These are phyloP conservation scores for Fibroporia radiculosa DNA, from an alignment of 768 basidiomycete species.

Conservation along the genomic window DNA sequence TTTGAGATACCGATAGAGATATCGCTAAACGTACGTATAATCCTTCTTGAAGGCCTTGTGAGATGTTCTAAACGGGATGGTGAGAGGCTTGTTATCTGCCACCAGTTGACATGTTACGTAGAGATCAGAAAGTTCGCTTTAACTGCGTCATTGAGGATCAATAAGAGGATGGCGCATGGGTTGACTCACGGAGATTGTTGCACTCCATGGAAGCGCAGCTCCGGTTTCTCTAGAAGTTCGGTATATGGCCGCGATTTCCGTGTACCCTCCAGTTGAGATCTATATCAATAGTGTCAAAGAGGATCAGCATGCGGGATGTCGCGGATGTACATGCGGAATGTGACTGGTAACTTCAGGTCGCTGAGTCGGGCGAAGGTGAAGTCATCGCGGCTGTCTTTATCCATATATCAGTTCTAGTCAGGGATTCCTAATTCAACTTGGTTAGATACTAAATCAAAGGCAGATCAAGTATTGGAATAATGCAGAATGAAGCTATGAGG, in stretches of 20 bases:
- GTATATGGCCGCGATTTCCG: slow-evolving; percentile 66
- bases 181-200: slow-evolving; percentile 68
- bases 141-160: slow-evolving; percentile 12
- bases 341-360: slow-evolving; percentile 81
- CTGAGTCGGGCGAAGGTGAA: slow-evolving; percentile 90
- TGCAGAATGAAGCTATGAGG: too few relatives aligned
- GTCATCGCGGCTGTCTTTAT: slow-evolving; percentile 70
- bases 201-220: slow-evolving; percentile 75
- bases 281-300: too few relatives aligned
- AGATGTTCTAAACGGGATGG: slow-evolving; percentile 85
- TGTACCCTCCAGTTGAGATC: slow-evolving; percentile 81
- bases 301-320: too few relatives aligned
- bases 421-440: neutral
- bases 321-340: slow-evolving; percentile 71
- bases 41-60: slow-evolving; percentile 87
- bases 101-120: slow-evolving; percentile 90
- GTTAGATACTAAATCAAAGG: neutral
- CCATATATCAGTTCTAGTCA: slow-evolving; percentile 26
- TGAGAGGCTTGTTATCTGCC: slow-evolving; percentile 89
- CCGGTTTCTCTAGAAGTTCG: slow-evolving; percentile 77
- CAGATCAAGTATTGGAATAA: neutral
- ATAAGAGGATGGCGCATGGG: slow-evolving; percentile 7
- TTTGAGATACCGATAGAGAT: neutral
- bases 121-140: slow-evolving; percentile 81
- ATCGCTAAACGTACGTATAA: slow-evolving; percentile 50